Evolutionary conservation across 2,329 filamentous ascomycete genomes (phyloP), one percentile per base, ranked within the genome.

Genomic region (Cladosporium sp.): DNA sequence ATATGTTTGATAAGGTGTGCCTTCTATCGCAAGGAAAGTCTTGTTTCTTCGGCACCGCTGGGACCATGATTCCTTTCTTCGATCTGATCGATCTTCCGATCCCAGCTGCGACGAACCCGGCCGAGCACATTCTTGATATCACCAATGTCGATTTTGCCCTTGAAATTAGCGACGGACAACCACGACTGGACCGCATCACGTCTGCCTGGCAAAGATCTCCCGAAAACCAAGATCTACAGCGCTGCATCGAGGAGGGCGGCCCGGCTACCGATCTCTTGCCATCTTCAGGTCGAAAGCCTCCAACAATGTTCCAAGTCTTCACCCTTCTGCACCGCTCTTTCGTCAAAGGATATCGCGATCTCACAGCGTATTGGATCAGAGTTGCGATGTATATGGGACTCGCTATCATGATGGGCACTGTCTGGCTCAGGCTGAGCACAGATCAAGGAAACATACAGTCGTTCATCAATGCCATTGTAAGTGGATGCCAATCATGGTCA

Each of bases 401-500:
- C 7, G 89, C 89, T 1, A 83, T 93, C 63, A 86, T 93, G 82
- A 91, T 92, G 86, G 90, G 90, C 2, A 94, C 90, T 0, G 88
- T 95, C 6, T 95, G 88, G 86, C 75, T 94, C n/a, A 83, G 89
- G 2, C 79, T 95, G 1, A 73, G 80, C 3, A 78, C 85, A 0
- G 75, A 79, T 0, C 90, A 94, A 69, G 76, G 81, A 45, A 86
- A 87, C 59, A 93, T 95, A 63, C 86, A 90, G 65, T 84, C 89
- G 0, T 88, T 89, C 64, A 89, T 86, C 70, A 95, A 94, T 68
- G 88, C 88, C 19, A 87, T 94, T 62, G 66, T 68, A 59, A 61
- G 66, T 63, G 11, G 25, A 25, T 25, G 3, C 25, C 25, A 3
- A 15, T 20, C 17, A 12, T 22, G 3, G 5, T 3, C 5, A 12